Evolutionary conservation across 768 basidiomycete genomes (phyloP), one percentile per base, ranked within the genome.

Genomic region (Crassisporium funariophilum): DNA sequence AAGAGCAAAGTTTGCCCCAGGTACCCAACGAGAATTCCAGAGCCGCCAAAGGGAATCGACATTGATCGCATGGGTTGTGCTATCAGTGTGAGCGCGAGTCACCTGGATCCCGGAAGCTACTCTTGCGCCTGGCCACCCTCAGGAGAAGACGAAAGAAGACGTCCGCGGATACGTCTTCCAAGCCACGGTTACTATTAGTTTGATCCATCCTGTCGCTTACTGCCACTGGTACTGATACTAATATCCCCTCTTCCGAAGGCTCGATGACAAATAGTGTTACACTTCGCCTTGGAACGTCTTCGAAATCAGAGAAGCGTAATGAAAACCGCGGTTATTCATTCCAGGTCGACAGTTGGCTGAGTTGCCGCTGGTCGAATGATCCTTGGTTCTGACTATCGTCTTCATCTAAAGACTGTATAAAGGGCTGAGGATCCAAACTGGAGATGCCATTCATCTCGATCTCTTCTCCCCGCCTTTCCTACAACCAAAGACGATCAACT

Each of bases 261-360:
- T 16, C 10, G 21, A 17, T 11, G 44, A 47, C 47, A 50, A 40
- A 42, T 53, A 53, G 51, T 49, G 38, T 36, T 34, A 40, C 13
- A 33, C 55, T 53, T 53, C 47, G 43, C 35, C 22, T 40, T 47
- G 37, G 55, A 53, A 56, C 34, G 21, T 20, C 55, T 56, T 56
- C 55, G 52, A 50, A 47, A 53, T 50, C 43, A 16, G 47, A 25
- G 34, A 16, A 24, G 25, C 39, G 33, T n/a, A 47, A 44, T 36
- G 36, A 51, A 50, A 40, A 23, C 55, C 52, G 55, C 55, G 52
- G 55, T 46, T 50, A 51, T 45, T 29, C 53, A 51, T n/a, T n/a
- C n/a, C n/a, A 51, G 44, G 27, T 21, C 35, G 48, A 31, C 29
- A 31, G 29, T n/a, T 11, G n/a, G 29, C 29, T 31, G 29, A 31